Evolutionary conservation across 1,284 basidiomycete species (phyloP).

Genomic region (Apiotrichum montevideense): DNA sequence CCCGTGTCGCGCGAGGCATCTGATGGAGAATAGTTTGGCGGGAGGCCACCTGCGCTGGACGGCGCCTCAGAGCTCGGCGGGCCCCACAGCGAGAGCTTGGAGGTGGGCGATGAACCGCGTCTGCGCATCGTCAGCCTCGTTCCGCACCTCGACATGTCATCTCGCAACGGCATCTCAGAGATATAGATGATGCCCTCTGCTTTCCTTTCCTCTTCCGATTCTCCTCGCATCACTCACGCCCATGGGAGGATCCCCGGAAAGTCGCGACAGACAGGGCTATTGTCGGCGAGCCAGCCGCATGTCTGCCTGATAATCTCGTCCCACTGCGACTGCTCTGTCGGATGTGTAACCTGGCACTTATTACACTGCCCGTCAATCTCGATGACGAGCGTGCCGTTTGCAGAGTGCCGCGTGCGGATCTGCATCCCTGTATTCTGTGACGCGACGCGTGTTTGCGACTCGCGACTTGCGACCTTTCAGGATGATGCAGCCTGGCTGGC

Average conservation of each 20-base stretch:
- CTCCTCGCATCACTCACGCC: conserved; percentile 8
- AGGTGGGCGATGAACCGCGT: background rate
- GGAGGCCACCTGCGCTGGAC: no score
- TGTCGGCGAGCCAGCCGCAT: conserved; percentile 5
- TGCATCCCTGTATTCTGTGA: background rate
- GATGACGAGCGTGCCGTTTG: conserved; percentile 3
- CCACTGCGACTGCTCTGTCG: conserved; percentile 5
- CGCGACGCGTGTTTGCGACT: no score
- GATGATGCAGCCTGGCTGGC: no score
- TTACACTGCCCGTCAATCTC: background rate
- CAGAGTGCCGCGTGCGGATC: background rate
- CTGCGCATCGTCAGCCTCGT: background rate
- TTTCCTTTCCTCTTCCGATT: no score
- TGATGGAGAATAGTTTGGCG: no score
- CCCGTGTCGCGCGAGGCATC: no score
- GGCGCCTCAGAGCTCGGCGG: background rate
- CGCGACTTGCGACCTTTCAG: no score
- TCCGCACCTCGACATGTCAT: no score
- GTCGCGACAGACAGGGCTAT: conserved; percentile 8
- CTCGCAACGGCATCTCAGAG: no score
- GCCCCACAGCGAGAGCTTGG: background rate
- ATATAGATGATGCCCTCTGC: no score
- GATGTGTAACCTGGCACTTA: conserved; percentile 7
- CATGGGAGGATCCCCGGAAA: conserved; percentile 12
- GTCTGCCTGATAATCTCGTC: conserved; percentile 5